Conservation (phyloP, 148 eudicot species). For the Rhododendron ovatum region DNA sequence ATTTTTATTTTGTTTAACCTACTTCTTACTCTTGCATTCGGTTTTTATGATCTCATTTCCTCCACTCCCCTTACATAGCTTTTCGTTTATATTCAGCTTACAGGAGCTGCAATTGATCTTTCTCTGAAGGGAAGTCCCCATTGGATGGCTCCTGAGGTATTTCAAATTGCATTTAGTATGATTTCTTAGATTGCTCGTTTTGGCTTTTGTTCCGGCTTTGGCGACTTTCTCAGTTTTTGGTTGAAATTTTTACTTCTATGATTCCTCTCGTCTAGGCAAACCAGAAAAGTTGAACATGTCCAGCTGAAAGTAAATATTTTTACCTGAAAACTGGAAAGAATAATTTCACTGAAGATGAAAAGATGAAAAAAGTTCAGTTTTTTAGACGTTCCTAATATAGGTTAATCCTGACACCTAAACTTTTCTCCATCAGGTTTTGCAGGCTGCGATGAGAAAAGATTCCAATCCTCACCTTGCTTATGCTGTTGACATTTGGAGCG, state of each 20-base stretch:
- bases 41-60: neutral
- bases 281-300: neutral
- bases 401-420: conserved; percentile 2
- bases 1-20: neutral
- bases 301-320: neutral
- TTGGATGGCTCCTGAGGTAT: conserved; percentile 99
- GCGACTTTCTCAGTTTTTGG: neutral
- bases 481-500: conserved; percentile 92
- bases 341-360: neutral
- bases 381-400: neutral
- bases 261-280: neutral
- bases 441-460: conserved; percentile 70
- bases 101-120: conserved; percentile 52
- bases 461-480: conserved; percentile 56
- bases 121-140: conserved; percentile 90
- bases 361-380: neutral
- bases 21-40: neutral
- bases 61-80: conserved; percentile 5
- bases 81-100: conserved; percentile 46
- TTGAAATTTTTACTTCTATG: neutral
- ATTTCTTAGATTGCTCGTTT: neutral
- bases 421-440: conserved; percentile 56
- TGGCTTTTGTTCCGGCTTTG: neutral
- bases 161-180: neutral
- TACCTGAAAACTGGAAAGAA: neutral